A percentile compares a stretch with the other conserved stretches of the same genome.
Conservation (phyloP, 1,284 basidiomycete species). For the Boletellus sp. region DNA sequence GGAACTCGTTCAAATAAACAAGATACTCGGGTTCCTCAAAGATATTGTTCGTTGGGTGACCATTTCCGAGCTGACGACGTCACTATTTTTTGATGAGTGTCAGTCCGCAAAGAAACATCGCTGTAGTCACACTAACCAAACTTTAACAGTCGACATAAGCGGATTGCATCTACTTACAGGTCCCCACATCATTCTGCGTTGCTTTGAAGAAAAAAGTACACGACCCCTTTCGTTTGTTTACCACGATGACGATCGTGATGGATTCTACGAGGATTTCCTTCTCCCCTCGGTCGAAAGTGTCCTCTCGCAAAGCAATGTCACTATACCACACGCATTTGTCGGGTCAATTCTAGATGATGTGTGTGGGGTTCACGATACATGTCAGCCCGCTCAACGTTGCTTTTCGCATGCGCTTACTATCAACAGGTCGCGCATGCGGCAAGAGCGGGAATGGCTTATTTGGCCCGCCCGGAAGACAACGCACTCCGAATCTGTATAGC, state of each 20-base stretch:
- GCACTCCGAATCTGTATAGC: constrained; percentile 11
- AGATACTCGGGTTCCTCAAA: constrained; percentile 9
- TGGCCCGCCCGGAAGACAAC: neutral
- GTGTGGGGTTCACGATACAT: constrained; percentile 5
- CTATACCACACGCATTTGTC: constrained; percentile 4
- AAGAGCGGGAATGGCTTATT: neutral
- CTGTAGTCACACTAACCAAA: neutral
- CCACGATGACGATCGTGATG: neutral
- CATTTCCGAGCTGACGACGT: constrained; percentile 4
- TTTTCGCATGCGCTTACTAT: neutral
- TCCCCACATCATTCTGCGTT: constrained; percentile 14
- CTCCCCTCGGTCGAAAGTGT: neutral
- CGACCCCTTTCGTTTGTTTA: neutral
- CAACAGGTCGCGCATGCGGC: constrained; percentile 9
- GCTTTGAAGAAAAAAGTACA: constrained; percentile 12
- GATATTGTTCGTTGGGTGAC: constrained; percentile 5
- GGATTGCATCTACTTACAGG: constrained; percentile 16
- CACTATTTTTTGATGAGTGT: too few relatives aligned
- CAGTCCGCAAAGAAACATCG: too few relatives aligned
- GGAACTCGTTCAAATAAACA: constrained; percentile 17
- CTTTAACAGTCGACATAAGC: too few relatives aligned
- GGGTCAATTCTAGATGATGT: constrained; percentile 16
- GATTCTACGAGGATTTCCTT: constrained; percentile 4
- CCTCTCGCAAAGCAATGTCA: constrained; percentile 6
- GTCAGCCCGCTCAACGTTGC: neutral